Conservation (phyloP, 2,329 filamentous ascomycete genomes). For the Clonostachys solani region DNA sequence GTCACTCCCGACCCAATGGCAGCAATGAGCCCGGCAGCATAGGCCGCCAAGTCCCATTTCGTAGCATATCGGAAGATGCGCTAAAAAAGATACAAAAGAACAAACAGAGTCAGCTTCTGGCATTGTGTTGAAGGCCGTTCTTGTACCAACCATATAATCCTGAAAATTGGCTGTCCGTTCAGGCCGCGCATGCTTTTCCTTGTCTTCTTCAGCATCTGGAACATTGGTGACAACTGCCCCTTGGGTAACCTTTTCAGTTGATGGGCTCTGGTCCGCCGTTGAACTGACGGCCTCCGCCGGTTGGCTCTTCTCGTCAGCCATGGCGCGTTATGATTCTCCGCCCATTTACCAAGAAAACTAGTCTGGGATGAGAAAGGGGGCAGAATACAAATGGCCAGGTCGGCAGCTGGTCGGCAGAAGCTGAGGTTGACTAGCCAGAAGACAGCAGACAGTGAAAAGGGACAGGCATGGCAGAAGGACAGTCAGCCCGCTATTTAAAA, state of each 20-base stretch:
- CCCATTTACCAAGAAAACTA: no score
- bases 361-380: no score
- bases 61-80: constrained; percentile 50
- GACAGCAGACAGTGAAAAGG: no score
- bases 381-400: no score
- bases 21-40: constrained; percentile 39
- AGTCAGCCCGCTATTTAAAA: no score
- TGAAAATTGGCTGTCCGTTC: constrained; percentile 33
- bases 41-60: constrained; percentile 44
- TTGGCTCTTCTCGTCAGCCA: neutral
- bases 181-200: constrained; percentile 21
- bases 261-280: neutral
- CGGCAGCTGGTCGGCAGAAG: no score
- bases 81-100: constrained; percentile 12
- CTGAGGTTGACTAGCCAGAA: no score
- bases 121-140: neutral
- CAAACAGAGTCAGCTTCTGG: constrained; percentile 3
- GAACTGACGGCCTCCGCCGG: neutral
- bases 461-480: no score
- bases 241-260: neutral
- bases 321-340: neutral
- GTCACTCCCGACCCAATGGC: constrained; percentile 50
- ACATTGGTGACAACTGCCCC: neutral
- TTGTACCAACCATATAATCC: constrained; percentile 28
- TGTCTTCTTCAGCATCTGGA: neutral